Evolutionary conservation across 305 asterid species (phyloP), one percentile per base, ranked within the genome.

Genomic region (Fraxinus greggii): DNA sequence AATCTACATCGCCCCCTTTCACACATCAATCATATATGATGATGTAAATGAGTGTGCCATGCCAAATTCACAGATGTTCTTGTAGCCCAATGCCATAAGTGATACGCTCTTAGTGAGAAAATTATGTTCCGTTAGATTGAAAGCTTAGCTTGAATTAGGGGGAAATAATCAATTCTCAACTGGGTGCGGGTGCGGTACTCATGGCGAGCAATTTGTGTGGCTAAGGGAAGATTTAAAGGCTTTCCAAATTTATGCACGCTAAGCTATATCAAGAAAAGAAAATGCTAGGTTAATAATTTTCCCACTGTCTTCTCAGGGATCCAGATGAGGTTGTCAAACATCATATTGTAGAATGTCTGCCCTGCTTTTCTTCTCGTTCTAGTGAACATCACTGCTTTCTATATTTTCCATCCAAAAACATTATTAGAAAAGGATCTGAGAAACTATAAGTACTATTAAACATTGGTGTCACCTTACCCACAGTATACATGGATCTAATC

Each of bases 331-430:
- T 13, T 28, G 35, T 67, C 21, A 28, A 67, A 28, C 74, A 67
- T 26, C 74, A 67, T 67, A 67, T 28, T 67, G 74, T 67, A 67
- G 74, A 28, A 28, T 67, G n/a, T 12, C 38, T 29, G 35, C 35
- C 69, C 3, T 7, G 5, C 29, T 59, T 59, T 59, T 59, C 69
- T 59, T 59, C 67, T 56, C 15, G 29, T 65, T 65, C 6, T 26
- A 65, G 19, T 65, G n/a, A 26, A 65, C 35, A 9, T 65, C 35
- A 12, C 73, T 4, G 35, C 73, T 48, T 59, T 76, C 76, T 72
- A 65, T 21, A 26, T 51, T 77, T 80, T 65, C 80, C 67, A 65
- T 69, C 48, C 2, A 80, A 38, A 79, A 29, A 70, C 36, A 80
- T 42, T 26, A 67, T 67, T 69, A 67, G 54, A 70, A 3, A 74